Evolutionary conservation across 768 basidiomycete species (phyloP).

Genomic region (Boletus reticuloceps): DNA sequence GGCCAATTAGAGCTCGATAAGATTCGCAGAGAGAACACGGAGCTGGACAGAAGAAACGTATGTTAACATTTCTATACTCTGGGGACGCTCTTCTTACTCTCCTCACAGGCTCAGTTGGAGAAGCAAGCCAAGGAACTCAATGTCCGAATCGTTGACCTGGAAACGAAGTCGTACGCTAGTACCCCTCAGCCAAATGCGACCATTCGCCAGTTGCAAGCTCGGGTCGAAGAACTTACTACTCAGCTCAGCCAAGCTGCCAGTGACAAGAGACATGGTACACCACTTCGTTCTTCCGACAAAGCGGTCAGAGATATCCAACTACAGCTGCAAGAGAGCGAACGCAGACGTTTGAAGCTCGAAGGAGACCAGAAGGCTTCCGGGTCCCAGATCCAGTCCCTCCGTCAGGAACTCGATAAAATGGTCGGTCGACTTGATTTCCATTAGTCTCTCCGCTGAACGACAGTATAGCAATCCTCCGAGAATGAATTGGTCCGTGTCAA

Average conservation of each 20-base stretch:
- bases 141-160: constrained; percentile 77
- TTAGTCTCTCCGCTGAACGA: constrained; percentile 1
- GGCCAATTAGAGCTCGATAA: constrained; percentile 75
- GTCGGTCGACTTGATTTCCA: constrained; percentile 39
- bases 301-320: constrained; percentile 49
- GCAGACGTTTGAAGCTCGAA: constrained; percentile 59
- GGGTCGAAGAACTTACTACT: constrained; percentile 65
- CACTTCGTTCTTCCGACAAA: constrained; percentile 45
- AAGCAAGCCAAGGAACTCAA: constrained; percentile 85
- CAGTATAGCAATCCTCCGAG: constrained; percentile 64
- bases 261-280: constrained; percentile 36
- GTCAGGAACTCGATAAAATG: constrained; percentile 57
- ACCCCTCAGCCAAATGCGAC: constrained; percentile 55
- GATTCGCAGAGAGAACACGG: constrained; percentile 76
- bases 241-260: constrained; percentile 43
- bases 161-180: constrained; percentile 70
- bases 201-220: constrained; percentile 61
- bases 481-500: constrained; percentile 66
- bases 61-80: constrained; percentile 8
- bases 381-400: constrained; percentile 52
- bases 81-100: neutral
- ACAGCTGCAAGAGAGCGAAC: constrained; percentile 60
- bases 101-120: constrained; percentile 68
- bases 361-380: constrained; percentile 64
- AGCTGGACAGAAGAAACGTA: constrained; percentile 77